These are phyloP conservation scores for Balansia obtecta DNA, from an alignment of 2,329 filamentous ascomycete genomes.

Conservation along the genomic window DNA sequence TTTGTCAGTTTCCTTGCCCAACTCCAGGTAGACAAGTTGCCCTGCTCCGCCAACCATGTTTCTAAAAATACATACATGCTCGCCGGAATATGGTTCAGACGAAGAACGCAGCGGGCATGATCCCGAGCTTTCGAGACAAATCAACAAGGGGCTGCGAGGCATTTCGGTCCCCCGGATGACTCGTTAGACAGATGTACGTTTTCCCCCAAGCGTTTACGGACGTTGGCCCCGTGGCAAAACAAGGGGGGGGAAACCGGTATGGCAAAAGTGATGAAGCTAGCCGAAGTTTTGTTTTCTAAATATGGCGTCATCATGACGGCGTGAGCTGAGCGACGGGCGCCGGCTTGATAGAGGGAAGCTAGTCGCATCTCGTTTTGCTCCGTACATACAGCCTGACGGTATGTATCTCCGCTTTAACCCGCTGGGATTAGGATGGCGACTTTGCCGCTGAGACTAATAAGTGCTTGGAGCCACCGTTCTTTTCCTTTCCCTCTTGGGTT, in stretches of 20 bases:
- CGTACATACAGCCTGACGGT: background rate
- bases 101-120: background rate
- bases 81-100: background rate
- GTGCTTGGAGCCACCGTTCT: background rate
- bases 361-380: background rate
- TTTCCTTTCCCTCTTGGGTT: background rate
- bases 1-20: background rate
- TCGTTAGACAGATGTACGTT: too few relatives aligned
- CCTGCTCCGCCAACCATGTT: background rate
- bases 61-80: background rate
- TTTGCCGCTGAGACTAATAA: background rate
- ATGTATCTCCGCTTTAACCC: too few relatives aligned
- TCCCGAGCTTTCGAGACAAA: background rate
- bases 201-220: too few relatives aligned
- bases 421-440: background rate
- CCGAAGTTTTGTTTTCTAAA: background rate
- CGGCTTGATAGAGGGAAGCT: background rate
- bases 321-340: background rate
- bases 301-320: background rate
- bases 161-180: background rate
- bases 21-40: background rate
- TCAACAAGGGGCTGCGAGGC: background rate
- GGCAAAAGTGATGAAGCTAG: background rate
- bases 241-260: background rate
- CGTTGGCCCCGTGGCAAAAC: background rate